These are phyloP conservation scores for Globisporangium ultimum DNA, from an alignment of 352 stramenopile species.

Conservation along the genomic window DNA sequence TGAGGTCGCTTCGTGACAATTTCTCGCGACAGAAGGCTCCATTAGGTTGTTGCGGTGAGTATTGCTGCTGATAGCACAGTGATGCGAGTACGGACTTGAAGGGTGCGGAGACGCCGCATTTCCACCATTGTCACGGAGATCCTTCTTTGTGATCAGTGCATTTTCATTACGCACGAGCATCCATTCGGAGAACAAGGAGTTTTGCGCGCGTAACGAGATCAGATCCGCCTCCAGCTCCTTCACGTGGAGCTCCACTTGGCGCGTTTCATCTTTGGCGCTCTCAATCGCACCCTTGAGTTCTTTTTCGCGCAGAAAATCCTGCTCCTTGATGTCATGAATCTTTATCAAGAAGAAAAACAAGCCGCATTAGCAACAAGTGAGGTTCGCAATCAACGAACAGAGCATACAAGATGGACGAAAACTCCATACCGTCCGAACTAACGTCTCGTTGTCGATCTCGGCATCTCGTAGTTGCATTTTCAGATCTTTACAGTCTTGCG, in stretches of 20 bases:
- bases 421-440: conserved; percentile 35
- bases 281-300: conserved; percentile 64
- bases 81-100: not conserved
- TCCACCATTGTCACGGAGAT: not conserved
- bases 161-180: conserved; percentile 77
- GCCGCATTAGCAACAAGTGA: not conserved
- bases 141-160: conserved; percentile 21
- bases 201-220: conserved; percentile 51
- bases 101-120: not conserved
- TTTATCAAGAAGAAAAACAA: conserved; percentile 9
- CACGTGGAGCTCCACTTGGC: conserved; percentile 36
- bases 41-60: too few relatives aligned
- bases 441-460: conserved; percentile 69
- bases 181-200: conserved; percentile 72
- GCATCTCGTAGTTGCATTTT: conserved; percentile 57
- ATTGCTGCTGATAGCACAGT: not conserved
- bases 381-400: not conserved
- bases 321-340: conserved; percentile 71
- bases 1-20: not conserved
- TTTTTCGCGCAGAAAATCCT: conserved; percentile 57
- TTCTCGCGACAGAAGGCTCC: too few relatives aligned
- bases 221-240: conserved; percentile 61
- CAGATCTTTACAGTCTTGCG: conserved; percentile 56
- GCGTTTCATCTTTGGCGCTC: conserved; percentile 42
- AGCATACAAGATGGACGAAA: not conserved